Evolutionary conservation across 2,329 filamentous ascomycete genomes (phyloP).

Genomic region (Paecilomyces formosus): DNA sequence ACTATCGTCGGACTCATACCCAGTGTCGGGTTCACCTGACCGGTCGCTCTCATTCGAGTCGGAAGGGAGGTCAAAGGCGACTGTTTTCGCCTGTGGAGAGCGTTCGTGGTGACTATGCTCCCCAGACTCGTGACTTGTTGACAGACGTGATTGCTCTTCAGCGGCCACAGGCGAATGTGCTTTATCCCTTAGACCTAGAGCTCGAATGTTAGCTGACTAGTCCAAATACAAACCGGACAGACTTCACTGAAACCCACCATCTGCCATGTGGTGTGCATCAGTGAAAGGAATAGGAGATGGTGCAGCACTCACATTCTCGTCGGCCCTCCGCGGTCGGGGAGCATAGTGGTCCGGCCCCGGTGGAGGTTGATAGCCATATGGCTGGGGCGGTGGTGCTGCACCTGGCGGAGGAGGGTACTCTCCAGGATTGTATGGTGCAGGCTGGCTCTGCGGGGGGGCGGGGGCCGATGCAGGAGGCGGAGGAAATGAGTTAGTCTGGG

Average conservation of each 20-base stretch:
- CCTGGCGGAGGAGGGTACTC: slow-evolving; percentile 38
- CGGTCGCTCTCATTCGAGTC: slow-evolving; percentile 5
- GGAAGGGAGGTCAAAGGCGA: slow-evolving; percentile 22
- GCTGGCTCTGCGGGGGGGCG: slow-evolving; percentile 11
- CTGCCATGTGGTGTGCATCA: slow-evolving; percentile 27
- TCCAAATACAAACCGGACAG: slow-evolving; percentile 1
- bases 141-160: not conserved
- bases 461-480: slow-evolving; percentile 32
- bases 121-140: slow-evolving; percentile 2
- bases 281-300: slow-evolving; percentile 14
- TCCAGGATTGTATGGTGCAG: slow-evolving; percentile 26
- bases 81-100: slow-evolving; percentile 22
- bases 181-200: slow-evolving; percentile 13
- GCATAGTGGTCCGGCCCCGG: slow-evolving; percentile 32
- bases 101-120: slow-evolving; percentile 11
- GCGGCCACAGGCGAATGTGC: not conserved
- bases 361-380: slow-evolving; percentile 30
- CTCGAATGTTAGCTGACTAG: not conserved
- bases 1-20: slow-evolving; percentile 38
- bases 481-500: slow-evolving; percentile 33
- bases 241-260: slow-evolving; percentile 35
- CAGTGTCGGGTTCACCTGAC: slow-evolving; percentile 13
- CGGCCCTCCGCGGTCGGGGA: slow-evolving; percentile 29
- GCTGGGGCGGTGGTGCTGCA: slow-evolving; percentile 27
- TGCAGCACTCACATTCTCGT: slow-evolving; percentile 46